phyloP scores from a whole-genome alignment of 768 basidiomycete genomes.

The Termitomyces sp. region DNA sequence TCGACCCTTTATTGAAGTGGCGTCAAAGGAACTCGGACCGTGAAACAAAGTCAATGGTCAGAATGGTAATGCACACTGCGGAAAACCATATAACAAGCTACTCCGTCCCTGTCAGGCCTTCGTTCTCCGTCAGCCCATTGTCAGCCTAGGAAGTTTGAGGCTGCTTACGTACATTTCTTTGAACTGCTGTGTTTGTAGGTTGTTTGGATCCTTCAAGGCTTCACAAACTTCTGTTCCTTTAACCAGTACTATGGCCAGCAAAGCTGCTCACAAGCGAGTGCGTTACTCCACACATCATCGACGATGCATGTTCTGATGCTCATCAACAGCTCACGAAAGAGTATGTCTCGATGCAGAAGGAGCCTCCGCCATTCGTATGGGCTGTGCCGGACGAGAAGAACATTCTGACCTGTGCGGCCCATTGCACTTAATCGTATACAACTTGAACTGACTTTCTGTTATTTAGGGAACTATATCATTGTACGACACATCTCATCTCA shows the following conservation, averaged over 20 bases:
- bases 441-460: neutral
- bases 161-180: slow-evolving; percentile 13
- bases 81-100: neutral
- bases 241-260: slow-evolving; percentile 63
- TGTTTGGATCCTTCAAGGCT: slow-evolving; percentile 7
- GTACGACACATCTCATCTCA: slow-evolving; percentile 37
- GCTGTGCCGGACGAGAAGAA: slow-evolving; percentile 97
- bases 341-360: slow-evolving; percentile 86
- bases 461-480: slow-evolving; percentile 89
- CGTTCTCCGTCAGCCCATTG: neutral
- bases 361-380: slow-evolving; percentile 95
- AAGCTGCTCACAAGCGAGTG: slow-evolving; percentile 84
- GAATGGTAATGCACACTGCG: neutral
- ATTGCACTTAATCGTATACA: neutral
- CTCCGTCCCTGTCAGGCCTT: neutral
- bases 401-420: slow-evolving; percentile 80
- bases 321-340: slow-evolving; percentile 72
- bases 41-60: neutral
- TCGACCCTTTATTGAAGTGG: slow-evolving; percentile 6
- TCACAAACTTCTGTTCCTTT: slow-evolving; percentile 14
- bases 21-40: slow-evolving; percentile 2
- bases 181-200: neutral
- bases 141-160: neutral
- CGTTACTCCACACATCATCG: slow-evolving; percentile 6
- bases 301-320: neutral